Evolutionary conservation across 331 rosid genomes (phyloP), one percentile per base, ranked within the genome.

Genomic region (Pyrus hybrid): DNA sequence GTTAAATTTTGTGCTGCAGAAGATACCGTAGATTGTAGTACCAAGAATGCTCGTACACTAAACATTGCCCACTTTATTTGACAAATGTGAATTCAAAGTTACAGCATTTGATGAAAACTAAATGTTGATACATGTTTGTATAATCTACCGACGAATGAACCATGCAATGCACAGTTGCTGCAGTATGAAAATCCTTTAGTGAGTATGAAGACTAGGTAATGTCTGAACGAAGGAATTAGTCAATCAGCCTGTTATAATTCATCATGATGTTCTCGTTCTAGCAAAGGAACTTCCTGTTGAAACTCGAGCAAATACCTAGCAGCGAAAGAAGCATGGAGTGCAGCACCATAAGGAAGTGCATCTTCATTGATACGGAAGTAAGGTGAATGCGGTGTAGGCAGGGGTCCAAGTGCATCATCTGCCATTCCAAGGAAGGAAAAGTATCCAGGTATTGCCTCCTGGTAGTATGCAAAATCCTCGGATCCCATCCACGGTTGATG

Each of bases 321-420:
- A 43, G 96, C 97, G 65, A 93, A 77, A 47, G 94, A 87, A 54
- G 98, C 97, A 70, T 91, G 97, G 77, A 93, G 93, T 30, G 98
- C 98, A 80, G 98, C 97, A 4, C 98, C 98, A 43, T 84, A 88
- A 63, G 93, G 87, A 51, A 91, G 83, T 33, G 79, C 89, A 54
- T 88, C 97, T 86, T 93, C 98, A 4, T 89, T 90, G 83, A 93
- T 68, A 63, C 72, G 61, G 83, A 87, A 88, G 85, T 81, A 54
- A 1, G 93, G 87, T 2, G 96, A 87, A 84, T 93, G 98, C 4
- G 43, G 69, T 0, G 77, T 47, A 12, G 70, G 61, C 21, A 82
- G 60, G 60, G 63, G 78, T 79, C 83, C 92, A 4, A 43, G 47
- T 4, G 79, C 77, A 30, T 64, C 70, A 33, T 82, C 77, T 83